phyloP scores from a whole-genome alignment of 352 stramenopile genomes.

The Elongisporangium prolatum region DNA sequence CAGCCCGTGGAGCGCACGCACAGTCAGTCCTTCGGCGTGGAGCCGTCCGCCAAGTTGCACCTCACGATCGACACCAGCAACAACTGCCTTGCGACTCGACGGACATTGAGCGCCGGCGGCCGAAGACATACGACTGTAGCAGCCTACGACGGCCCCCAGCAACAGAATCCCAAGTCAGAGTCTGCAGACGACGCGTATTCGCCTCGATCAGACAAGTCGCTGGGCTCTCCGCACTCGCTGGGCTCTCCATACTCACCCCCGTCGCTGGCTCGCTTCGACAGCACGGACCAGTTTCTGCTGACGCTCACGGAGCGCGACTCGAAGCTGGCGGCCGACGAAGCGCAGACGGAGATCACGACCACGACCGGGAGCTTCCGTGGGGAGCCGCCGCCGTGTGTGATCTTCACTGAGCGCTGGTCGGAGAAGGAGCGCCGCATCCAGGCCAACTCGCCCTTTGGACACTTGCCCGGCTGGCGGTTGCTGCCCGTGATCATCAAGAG shows the following conservation, averaged over 20 bases:
- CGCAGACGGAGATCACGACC: conserved; percentile 18
- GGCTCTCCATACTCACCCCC: conserved; percentile 54
- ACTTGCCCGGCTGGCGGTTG: conserved; percentile 86
- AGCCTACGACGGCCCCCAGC: background rate
- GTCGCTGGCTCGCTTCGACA: conserved; percentile 60
- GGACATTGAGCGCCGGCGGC: background rate
- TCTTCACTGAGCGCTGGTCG: conserved; percentile 95
- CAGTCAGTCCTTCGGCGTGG: conserved; percentile 1
- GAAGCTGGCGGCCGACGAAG: conserved; percentile 60
- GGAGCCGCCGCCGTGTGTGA: conserved; percentile 35
- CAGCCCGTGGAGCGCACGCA: conserved; percentile 10
- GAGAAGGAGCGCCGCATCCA: conserved; percentile 93
- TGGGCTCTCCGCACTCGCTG: conserved; percentile 45
- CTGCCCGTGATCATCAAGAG: conserved; percentile 97
- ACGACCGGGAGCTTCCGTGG: background rate
- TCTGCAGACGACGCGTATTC: conserved; percentile 37
- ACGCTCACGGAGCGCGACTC: conserved; percentile 69
- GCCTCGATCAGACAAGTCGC: conserved; percentile 48
- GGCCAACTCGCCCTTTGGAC: conserved; percentile 79
- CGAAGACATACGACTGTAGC: background rate
- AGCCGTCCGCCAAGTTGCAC: conserved; percentile 18
- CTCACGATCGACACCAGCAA: conserved; percentile 47
- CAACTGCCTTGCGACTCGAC: background rate
- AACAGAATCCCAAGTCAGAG: conserved; percentile 1
- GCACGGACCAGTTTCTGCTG: conserved; percentile 67